Conservation (phyloP, 208 protist genomes). For the Trypanosoma avium region DNA sequence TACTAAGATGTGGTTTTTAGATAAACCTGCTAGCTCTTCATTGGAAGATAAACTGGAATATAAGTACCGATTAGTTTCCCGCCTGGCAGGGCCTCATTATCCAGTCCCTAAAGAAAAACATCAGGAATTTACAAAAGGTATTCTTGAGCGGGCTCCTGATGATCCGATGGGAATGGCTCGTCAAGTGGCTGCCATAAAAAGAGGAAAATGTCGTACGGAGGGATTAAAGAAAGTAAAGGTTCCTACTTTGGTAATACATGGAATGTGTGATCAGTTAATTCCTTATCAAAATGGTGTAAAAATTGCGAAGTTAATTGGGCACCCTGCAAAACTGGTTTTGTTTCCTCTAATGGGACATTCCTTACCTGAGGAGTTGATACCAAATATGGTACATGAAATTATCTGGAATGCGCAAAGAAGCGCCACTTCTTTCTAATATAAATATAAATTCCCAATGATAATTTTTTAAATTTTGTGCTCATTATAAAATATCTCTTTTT, state of each 20-base stretch:
- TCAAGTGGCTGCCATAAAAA: slow-evolving; percentile 63
- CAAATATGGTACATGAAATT: slow-evolving; percentile 49
- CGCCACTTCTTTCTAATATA: no score
- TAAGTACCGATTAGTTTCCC: slow-evolving; percentile 42
- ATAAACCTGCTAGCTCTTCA: slow-evolving; percentile 39
- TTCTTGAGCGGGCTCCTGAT: slow-evolving; percentile 34
- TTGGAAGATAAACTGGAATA: slow-evolving; percentile 43
- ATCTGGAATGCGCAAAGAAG: slow-evolving; percentile 37
- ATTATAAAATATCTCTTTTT: no score
- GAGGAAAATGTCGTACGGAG: slow-evolving; percentile 44
- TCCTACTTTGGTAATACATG: slow-evolving; percentile 67
- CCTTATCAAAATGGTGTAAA: slow-evolving; percentile 60
- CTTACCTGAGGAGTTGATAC: slow-evolving; percentile 39
- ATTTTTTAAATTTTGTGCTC: no score
- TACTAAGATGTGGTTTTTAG: slow-evolving; percentile 31
- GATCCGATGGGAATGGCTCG: slow-evolving; percentile 35
- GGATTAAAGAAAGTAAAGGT: slow-evolving; percentile 37
- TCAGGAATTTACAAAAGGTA: slow-evolving; percentile 20
- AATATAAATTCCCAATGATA: no score
- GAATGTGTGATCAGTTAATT: slow-evolving; percentile 57
- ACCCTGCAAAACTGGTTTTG: slow-evolving; percentile 60
- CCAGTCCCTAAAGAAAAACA: slow-evolving; percentile 16
- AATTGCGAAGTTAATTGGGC: slow-evolving; percentile 42
- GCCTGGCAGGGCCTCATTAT: slow-evolving; percentile 44
- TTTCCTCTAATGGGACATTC: slow-evolving; percentile 65